A percentile compares a stretch with the other conserved stretches of the same genome.
phyloP scores from a whole-genome alignment of 2,329 filamentous ascomycete genomes.

The Scorias spongiosa region DNA sequence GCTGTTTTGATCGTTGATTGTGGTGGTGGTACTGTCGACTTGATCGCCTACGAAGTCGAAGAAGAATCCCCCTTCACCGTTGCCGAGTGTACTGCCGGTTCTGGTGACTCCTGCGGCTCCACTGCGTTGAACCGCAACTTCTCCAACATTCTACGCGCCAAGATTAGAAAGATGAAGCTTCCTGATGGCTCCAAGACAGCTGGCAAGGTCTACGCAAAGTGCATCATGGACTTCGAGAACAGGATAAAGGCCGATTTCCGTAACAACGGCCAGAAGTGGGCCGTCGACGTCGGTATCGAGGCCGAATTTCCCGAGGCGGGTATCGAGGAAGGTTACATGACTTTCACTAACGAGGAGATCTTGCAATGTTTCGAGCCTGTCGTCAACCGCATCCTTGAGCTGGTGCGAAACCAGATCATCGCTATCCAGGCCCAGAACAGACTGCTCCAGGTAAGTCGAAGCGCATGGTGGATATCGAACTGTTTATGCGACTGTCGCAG shows the following conservation, averaged over 20 bases:
- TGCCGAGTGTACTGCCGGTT: slow-evolving; percentile 91
- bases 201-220: slow-evolving; percentile 97
- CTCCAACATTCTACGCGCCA: slow-evolving; percentile 91
- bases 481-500: neutral
- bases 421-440: slow-evolving; percentile 96
- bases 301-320: slow-evolving; percentile 94
- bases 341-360: slow-evolving; percentile 98
- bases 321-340: slow-evolving; percentile 99
- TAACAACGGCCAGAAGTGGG: slow-evolving; percentile 98
- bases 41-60: slow-evolving; percentile 97
- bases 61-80: slow-evolving; percentile 96
- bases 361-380: slow-evolving; percentile 98
- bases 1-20: slow-evolving; percentile 98
- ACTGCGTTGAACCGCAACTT: slow-evolving; percentile 96
- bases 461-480: neutral
- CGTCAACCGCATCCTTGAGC: slow-evolving; percentile 87
- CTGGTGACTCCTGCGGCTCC: slow-evolving; percentile 95
- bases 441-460: slow-evolving; percentile 51
- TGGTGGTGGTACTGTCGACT: slow-evolving; percentile 93
- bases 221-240: slow-evolving; percentile 99
- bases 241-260: slow-evolving; percentile 98
- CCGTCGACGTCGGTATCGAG: slow-evolving; percentile 95
- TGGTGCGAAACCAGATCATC: slow-evolving; percentile 96
- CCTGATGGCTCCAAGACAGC: slow-evolving; percentile 93
- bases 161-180: slow-evolving; percentile 98